Evolutionary conservation across 169 alveolate species (phyloP).

Genomic region (Plasmodium falciparum): DNA sequence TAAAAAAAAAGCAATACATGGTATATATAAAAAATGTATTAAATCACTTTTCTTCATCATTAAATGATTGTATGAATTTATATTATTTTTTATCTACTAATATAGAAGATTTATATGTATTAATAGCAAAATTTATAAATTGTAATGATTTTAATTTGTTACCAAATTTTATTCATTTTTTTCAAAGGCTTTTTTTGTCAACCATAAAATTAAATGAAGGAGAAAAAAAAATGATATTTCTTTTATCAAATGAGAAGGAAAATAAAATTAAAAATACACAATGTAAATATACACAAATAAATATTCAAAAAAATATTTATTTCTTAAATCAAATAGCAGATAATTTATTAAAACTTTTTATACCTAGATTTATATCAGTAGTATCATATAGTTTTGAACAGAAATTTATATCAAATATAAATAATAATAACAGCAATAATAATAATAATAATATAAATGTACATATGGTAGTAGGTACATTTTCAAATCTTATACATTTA

Average conservation of each 20-base stretch:
- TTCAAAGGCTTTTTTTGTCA: constrained; percentile 27
- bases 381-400: constrained; percentile 20
- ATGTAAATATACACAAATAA: constrained; percentile 60
- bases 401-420: constrained; percentile 18
- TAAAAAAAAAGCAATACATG: constrained; percentile 35
- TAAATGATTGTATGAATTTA: constrained; percentile 76
- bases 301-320: constrained; percentile 53
- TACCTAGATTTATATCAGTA: constrained; percentile 52
- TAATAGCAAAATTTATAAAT: constrained; percentile 39
- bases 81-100: constrained; percentile 60
- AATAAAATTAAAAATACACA: not conserved
- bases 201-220: constrained; percentile 31
- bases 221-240: not conserved
- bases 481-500: constrained; percentile 41
- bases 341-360: constrained; percentile 48
- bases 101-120: constrained; percentile 66
- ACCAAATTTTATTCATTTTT: constrained; percentile 37
- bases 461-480: constrained; percentile 14
- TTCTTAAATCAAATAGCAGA: constrained; percentile 61
- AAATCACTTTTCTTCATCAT: constrained; percentile 28
- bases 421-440: not conserved
- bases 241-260: not conserved
- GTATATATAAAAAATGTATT: constrained; percentile 57
- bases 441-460: not conserved
- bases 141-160: constrained; percentile 42